A percentile compares a stretch with the other conserved stretches of the same genome.
These are phyloP conservation scores for Waltiozyma sp. DNA, from an alignment of 1,139 yeast genomes.

Conservation along the genomic window DNA sequence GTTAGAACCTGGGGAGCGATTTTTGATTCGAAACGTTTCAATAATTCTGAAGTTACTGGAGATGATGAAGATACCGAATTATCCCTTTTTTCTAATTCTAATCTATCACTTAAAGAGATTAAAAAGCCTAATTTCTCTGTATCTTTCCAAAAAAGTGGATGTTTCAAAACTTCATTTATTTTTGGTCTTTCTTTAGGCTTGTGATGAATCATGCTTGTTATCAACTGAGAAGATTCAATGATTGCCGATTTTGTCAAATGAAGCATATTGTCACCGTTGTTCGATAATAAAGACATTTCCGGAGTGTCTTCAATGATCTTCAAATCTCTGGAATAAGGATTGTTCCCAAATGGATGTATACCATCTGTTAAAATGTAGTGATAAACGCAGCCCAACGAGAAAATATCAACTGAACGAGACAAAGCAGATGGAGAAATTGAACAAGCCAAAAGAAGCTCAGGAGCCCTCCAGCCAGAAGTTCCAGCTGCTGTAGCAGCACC, in stretches of 20 bases:
- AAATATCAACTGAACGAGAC: conserved; percentile 77
- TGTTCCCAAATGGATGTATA: conserved; percentile 88
- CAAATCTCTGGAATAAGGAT: conserved; percentile 17
- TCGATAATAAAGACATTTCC: conserved; percentile 40
- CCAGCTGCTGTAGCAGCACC: conserved; percentile 66
- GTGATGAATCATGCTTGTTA: conserved; percentile 55
- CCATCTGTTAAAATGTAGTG: conserved; percentile 80
- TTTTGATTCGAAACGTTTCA: conserved; percentile 21
- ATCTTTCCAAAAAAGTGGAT: conserved; percentile 83
- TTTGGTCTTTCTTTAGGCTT: conserved; percentile 70
- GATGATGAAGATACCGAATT: conserved; percentile 63
- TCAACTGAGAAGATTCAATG: conserved; percentile 62
- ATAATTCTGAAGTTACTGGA: background rate
- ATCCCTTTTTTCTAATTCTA: conserved; percentile 79
- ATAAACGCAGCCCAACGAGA: conserved; percentile 90
- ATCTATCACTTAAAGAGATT: conserved; percentile 79
- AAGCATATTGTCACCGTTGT: conserved; percentile 70
- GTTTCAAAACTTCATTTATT: conserved; percentile 55
- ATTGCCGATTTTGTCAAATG: conserved; percentile 38
- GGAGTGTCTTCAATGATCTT: background rate
- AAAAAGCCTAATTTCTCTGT: conserved; percentile 72
- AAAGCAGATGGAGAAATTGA: conserved; percentile 19
- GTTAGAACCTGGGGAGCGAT: conserved; percentile 38
- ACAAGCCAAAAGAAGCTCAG: conserved; percentile 58
- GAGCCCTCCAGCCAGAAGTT: conserved; percentile 98